Evolutionary conservation across 2,329 filamentous ascomycete species (phyloP).

Genomic region (Pseudocercospora fijiensis): DNA sequence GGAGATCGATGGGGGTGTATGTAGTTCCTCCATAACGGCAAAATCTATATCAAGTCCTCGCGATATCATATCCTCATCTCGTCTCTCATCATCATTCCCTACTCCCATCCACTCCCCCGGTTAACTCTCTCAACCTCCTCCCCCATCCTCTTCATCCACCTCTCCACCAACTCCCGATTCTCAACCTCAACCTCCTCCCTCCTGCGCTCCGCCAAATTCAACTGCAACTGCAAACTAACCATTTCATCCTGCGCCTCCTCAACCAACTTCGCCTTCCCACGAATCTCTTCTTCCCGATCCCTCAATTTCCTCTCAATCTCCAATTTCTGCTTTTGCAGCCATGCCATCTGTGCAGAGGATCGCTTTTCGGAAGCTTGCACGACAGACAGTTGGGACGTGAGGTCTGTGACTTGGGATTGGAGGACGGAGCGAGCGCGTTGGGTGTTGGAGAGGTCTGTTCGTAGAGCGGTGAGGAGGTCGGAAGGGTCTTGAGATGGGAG

Average conservation of each 20-base stretch:
- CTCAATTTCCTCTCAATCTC: slow-evolving; percentile 65
- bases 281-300: slow-evolving; percentile 82
- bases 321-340: slow-evolving; percentile 62
- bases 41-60: too few species aligned
- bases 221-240: slow-evolving; percentile 79
- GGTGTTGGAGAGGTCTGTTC: slow-evolving; percentile 71
- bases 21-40: too few species aligned
- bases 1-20: too few species aligned
- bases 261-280: slow-evolving; percentile 77
- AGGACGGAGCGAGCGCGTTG: slow-evolving; percentile 71
- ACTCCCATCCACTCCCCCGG: slow-evolving; percentile 39
- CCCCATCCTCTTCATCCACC: slow-evolving; percentile 88
- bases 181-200: slow-evolving; percentile 71
- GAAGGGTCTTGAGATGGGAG: slow-evolving; percentile 57
- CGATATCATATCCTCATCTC: too few species aligned
- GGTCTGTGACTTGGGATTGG: slow-evolving; percentile 61
- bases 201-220: slow-evolving; percentile 80
- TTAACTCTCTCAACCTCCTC: slow-evolving; percentile 90
- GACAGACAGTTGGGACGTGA: slow-evolving; percentile 63
- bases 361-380: slow-evolving; percentile 60
- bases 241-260: slow-evolving; percentile 92
- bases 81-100: too few species aligned
- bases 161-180: slow-evolving; percentile 82
- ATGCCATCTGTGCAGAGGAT: slow-evolving; percentile 62
- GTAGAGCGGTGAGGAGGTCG: slow-evolving; percentile 56